These are phyloP conservation scores for Cladochytrium replicatum DNA, from an alignment of 192 early-diverging fungal genomes.

Conservation along the genomic window DNA sequence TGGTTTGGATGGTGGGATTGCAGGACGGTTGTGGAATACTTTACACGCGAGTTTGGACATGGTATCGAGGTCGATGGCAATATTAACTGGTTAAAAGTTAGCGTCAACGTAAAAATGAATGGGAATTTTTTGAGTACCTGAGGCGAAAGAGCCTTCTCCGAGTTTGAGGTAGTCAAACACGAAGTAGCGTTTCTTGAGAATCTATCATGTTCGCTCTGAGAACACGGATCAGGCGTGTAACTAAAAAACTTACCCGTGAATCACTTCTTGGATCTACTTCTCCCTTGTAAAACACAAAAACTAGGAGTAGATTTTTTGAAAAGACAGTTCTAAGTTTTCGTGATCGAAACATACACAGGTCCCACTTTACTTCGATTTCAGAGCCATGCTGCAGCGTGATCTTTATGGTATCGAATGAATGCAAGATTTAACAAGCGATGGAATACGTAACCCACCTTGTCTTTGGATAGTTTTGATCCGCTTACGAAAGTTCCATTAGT, in stretches of 20 bases:
- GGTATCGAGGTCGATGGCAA: conserved; percentile 9
- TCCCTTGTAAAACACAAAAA: conserved; percentile 7
- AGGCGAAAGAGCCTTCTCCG: conserved; percentile 14
- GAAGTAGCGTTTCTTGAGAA: conserved; percentile 9
- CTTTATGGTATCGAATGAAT: no score
- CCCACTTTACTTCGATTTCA: conserved; percentile 12
- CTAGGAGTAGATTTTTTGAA: neutral
- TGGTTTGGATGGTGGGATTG: no score
- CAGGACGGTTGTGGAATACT: conserved; percentile 3
- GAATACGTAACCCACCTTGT: no score
- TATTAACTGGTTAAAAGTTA: neutral
- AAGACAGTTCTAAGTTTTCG: neutral
- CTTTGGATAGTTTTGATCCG: neutral
- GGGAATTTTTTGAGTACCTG: no score
- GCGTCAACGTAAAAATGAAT: neutral
- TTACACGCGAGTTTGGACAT: conserved; percentile 18
- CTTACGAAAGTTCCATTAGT: conserved; percentile 10
- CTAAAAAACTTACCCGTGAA: no score
- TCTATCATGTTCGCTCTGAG: no score
- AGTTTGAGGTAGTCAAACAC: conserved; percentile 4
- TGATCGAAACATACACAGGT: conserved; percentile 1
- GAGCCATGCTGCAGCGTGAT: conserved; percentile 2
- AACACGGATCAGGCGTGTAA: no score
- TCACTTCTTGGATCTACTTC: no score
- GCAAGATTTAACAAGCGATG: no score